phyloP scores from a whole-genome alignment of 2,329 filamentous ascomycete species.

The Diaporthe amygdali region DNA sequence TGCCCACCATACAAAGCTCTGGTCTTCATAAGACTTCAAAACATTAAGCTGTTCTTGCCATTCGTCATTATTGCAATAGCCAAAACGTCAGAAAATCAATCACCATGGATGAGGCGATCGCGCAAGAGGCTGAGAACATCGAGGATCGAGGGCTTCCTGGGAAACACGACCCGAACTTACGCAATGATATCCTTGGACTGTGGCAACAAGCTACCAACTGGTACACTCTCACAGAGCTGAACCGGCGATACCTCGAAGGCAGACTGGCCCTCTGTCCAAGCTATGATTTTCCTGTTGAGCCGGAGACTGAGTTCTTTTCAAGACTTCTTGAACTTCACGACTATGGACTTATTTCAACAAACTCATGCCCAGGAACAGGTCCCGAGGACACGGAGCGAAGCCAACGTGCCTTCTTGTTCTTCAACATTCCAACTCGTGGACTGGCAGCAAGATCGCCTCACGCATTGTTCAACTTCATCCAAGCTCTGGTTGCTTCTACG shows the following conservation, averaged over 20 bases:
- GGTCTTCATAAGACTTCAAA: neutral
- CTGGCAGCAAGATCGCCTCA: fast-evolving
- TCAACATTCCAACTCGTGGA: neutral
- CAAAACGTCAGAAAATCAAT: neutral
- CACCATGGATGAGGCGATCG: neutral
- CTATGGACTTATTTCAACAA: neutral
- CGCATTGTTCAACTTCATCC: neutral
- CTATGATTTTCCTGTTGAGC: fast-evolving
- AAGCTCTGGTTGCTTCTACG: fast-evolving
- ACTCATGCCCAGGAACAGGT: neutral
- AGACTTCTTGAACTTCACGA: neutral
- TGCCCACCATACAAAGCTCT: neutral
- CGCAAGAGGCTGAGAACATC: fast-evolving
- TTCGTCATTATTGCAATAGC: fast-evolving
- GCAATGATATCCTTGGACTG: fast-evolving
- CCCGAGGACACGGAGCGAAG: neutral
- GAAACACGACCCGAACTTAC: fast-evolving
- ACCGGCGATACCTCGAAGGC: neutral
- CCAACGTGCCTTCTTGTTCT: neutral
- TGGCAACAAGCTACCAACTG: neutral
- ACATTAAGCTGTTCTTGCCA: neutral
- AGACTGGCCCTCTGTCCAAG: neutral
- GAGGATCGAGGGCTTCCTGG: neutral
- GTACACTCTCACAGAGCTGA: neutral
- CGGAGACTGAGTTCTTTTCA: neutral